Percentiles rank a stretch among this genome's conserved stretches.
Conservation (phyloP, 257 asterid species). For the Rehmannia glutinosa region DNA sequence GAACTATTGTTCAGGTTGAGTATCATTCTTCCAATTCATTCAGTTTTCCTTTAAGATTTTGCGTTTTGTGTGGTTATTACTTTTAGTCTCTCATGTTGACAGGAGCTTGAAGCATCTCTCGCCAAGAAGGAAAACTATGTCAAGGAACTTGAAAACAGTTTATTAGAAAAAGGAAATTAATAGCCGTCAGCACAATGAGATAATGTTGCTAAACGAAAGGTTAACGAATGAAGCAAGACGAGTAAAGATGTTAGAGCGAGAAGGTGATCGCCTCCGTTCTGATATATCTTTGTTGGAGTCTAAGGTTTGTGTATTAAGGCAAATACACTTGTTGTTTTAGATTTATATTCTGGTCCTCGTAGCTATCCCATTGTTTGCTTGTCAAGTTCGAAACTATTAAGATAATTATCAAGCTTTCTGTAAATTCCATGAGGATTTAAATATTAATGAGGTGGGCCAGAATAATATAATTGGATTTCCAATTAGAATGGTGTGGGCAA, state of each 20-base stretch:
- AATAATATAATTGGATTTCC: background rate
- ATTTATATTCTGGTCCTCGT: constrained; percentile 6
- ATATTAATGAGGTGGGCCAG: background rate
- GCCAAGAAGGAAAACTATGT: constrained; percentile 67
- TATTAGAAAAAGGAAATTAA: constrained; percentile 54
- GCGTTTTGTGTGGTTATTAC: constrained; percentile 14
- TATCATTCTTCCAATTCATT: background rate
- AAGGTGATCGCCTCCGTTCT: constrained; percentile 80
- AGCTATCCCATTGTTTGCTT: constrained; percentile 1
- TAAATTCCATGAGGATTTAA: constrained; percentile 3
- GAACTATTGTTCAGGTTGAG: constrained; percentile 51
- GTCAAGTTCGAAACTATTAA: constrained; percentile 1
- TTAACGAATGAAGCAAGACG: constrained; percentile 73
- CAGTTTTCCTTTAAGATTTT: constrained; percentile 5
- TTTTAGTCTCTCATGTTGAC: constrained; percentile 26
- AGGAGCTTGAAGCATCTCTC: constrained; percentile 85
- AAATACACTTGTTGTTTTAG: background rate
- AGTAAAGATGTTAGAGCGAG: constrained; percentile 89
- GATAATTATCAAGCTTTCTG: constrained; percentile 8
- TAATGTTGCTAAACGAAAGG: constrained; percentile 71
- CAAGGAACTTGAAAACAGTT: constrained; percentile 64
- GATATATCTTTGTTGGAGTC: constrained; percentile 92
- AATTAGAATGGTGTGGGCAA: background rate
- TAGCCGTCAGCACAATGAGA: constrained; percentile 64
- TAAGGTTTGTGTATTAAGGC: constrained; percentile 58